Percentiles rank a stretch among this genome's conserved stretches.
Evolutionary conservation across 2,329 filamentous ascomycete genomes (phyloP).

Genomic region (Fusarium aywerte): DNA sequence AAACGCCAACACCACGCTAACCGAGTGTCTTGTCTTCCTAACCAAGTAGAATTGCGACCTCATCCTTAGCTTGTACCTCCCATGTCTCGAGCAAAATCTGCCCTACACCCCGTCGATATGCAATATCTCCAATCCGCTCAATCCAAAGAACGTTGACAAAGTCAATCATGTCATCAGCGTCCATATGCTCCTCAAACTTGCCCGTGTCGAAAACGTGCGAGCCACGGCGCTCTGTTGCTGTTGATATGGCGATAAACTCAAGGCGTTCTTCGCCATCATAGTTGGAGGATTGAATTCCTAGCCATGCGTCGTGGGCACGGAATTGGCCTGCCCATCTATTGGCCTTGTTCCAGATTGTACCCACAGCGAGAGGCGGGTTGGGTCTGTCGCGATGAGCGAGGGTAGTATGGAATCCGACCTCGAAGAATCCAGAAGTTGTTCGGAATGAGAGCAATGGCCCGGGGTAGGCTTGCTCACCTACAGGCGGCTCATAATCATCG

Average conservation of each 20-base stretch:
- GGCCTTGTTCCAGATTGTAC: constrained; percentile 54
- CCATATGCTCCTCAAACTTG: constrained; percentile 55
- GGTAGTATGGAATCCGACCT: constrained; percentile 54
- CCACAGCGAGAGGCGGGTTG: constrained; percentile 56
- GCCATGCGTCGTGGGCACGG: constrained; percentile 58
- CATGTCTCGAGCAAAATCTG: constrained; percentile 56
- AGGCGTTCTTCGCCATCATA: constrained; percentile 58
- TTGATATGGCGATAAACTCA: constrained; percentile 58
- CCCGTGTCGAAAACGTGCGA: constrained; percentile 55
- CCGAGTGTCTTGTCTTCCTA: constrained; percentile 34
- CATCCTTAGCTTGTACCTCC: constrained; percentile 54
- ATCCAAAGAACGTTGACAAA: constrained; percentile 61
- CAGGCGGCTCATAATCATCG: constrained; percentile 47
- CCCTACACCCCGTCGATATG: constrained; percentile 56
- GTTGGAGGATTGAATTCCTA: constrained; percentile 59
- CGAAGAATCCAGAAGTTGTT: constrained; percentile 54
- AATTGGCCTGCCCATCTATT: constrained; percentile 56
- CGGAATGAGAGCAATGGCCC: constrained; percentile 55
- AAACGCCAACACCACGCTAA: constrained; percentile 37
- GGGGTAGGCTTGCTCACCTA: constrained; percentile 49
- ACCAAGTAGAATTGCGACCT: constrained; percentile 56
- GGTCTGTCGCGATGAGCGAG: constrained; percentile 50
- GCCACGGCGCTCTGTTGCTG: constrained; percentile 55
- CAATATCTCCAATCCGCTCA: constrained; percentile 57
- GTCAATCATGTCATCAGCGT: constrained; percentile 56